phyloP scores from a whole-genome alignment of 805 yeast genomes.

The Saccharomycopsis sp. region DNA sequence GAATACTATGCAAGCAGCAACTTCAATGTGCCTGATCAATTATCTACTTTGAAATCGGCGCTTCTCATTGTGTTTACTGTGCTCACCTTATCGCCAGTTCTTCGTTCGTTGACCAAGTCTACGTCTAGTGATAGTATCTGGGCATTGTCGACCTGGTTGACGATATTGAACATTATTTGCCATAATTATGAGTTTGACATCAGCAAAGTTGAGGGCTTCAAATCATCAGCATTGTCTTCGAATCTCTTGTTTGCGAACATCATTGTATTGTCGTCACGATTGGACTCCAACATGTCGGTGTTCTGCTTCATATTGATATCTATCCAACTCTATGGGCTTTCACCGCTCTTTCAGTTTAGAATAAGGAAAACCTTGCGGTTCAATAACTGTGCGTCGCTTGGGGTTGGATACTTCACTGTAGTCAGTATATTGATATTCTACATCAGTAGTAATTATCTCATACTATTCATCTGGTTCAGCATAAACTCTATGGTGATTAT shows the following conservation, averaged over 20 bases:
- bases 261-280: conserved; percentile 84
- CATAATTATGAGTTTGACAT: conserved; percentile 60
- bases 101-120: conserved; percentile 79
- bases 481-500: conserved; percentile 44
- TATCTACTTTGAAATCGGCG: conserved; percentile 52
- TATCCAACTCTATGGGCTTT: conserved; percentile 61
- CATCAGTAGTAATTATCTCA: conserved; percentile 29
- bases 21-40: conserved; percentile 13
- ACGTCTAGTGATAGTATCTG: conserved; percentile 93
- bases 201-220: conserved; percentile 21
- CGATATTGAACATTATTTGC: conserved; percentile 57
- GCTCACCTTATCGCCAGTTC: conserved; percentile 79
- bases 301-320: conserved; percentile 77
- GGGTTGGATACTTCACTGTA: conserved; percentile 13
- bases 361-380: conserved; percentile 25
- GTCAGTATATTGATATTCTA: conserved; percentile 29
- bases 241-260: conserved; percentile 81
- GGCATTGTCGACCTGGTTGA: conserved; percentile 81
- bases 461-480: conserved; percentile 43
- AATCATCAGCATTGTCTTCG: conserved; percentile 53
- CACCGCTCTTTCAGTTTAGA: conserved; percentile 57
- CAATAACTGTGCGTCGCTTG: conserved; percentile 25
- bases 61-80: conserved; percentile 62
- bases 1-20: neutral
- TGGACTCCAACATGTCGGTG: conserved; percentile 65